Conservation (phyloP, 495 filamentous ascomycete genomes). For the Neurospora terricola region DNA sequence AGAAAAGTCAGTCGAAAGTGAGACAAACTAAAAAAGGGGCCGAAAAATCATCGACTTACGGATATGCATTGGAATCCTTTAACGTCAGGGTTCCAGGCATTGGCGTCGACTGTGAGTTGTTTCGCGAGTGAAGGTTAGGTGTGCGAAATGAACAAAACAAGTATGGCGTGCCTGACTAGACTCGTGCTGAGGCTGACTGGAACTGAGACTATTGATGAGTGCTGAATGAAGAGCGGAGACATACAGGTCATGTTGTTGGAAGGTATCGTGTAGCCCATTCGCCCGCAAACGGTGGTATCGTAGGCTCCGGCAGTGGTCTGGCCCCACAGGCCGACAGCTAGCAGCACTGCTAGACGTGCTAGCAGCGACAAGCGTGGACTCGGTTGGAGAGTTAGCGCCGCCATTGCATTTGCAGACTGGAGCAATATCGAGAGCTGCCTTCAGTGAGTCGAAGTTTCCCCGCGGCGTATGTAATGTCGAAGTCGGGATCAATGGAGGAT, state of each 20-base stretch:
- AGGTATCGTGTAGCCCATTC: conserved; percentile 14
- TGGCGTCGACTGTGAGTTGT: conserved; percentile 10
- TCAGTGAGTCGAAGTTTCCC: neutral
- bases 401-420: neutral
- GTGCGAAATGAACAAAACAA: neutral
- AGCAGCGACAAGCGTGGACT: neutral
- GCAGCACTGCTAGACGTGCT: neutral
- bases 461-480: neutral
- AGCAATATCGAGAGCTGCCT: neutral
- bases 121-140: neutral
- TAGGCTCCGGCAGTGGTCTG: conserved; percentile 7
- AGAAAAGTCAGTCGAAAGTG: neutral
- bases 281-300: conserved; percentile 16
- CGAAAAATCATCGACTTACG: conserved; percentile 11
- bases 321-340: conserved; percentile 7
- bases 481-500: neutral
- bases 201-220: neutral
- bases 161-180: neutral
- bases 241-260: conserved; percentile 15
- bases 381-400: neutral
- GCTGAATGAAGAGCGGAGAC: neutral
- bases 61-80: conserved; percentile 19
- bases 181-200: neutral
- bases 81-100: conserved; percentile 22
- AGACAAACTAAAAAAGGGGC: neutral